These are phyloP conservation scores for Bolboschoenoplectus hybrid DNA, from an alignment of 202 grass and related monocot genomes.

Conservation along the genomic window DNA sequence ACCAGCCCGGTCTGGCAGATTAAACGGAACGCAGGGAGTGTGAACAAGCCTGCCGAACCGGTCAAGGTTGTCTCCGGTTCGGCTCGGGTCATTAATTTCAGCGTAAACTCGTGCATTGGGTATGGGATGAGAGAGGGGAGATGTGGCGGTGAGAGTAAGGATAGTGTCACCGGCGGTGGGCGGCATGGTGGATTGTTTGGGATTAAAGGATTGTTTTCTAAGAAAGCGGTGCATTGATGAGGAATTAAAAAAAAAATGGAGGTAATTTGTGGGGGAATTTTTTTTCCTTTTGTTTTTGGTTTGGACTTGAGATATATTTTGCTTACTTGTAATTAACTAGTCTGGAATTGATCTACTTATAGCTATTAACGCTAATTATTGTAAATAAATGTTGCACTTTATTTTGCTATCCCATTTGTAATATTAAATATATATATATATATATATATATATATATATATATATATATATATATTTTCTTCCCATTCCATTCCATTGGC, in stretches of 20 bases:
- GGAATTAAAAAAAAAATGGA: background rate
- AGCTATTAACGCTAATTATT: conserved; percentile 27
- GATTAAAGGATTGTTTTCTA: conserved; percentile 70
- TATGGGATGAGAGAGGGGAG: conserved; percentile 69
- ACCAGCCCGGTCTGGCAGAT: conserved; percentile 82
- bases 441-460: too few relatives aligned
- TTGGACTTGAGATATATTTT: conserved; percentile 32
- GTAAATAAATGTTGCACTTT: conserved; percentile 15
- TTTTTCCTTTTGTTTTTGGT: background rate
- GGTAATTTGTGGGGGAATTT: conserved; percentile 32
- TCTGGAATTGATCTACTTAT: conserved; percentile 34
- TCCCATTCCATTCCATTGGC: background rate
- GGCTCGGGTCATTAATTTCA: conserved; percentile 56
- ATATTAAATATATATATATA: background rate
- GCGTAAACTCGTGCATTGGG: conserved; percentile 76
- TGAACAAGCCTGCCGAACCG: conserved; percentile 32
- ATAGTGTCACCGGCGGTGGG: conserved; percentile 33
- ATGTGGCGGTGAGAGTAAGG: conserved; percentile 40
- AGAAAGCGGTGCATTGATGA: conserved; percentile 68
- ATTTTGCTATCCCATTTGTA: background rate
- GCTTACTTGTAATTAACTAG: conserved; percentile 40
- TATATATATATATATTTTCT: background rate
- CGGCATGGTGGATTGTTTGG: conserved; percentile 50
- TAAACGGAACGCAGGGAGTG: conserved; percentile 31
- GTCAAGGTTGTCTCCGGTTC: conserved; percentile 30